Base-by-base conservation (phyloP, 345 rosid genomes). In the Gossypium turneri region DNA sequence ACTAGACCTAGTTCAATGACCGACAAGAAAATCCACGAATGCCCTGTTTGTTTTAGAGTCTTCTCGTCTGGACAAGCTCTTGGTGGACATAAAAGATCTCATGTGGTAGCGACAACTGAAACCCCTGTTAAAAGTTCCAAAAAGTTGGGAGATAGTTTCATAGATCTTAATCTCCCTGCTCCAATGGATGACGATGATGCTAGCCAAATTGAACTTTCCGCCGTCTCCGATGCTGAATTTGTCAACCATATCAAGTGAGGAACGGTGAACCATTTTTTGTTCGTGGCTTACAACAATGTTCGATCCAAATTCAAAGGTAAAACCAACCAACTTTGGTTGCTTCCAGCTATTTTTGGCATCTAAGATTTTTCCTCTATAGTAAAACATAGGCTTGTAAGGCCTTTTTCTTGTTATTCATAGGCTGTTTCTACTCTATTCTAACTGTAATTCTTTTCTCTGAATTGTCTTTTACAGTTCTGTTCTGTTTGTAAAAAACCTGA, bases 51-150 rank as follows among this genome's bases (percentile, higher is more conserved):
- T 84, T 75, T 83, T 3, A 85, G 93, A 81, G 94, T 90, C 24
- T 95, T 95, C 66, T 73, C 90, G 3, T 93, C 99, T 1, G 99
- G 99, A 38, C 99, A 95, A 88, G 99, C 99, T 1, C 88, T 95
- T 19, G 99, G 99, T 20, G 99, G 99, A 15, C 99, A 95, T 73
- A 95, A 95, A 71, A 85, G 99, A 85, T 89, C 99, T 61, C 99
- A 95, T 66, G 86, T 88, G n/a, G 76, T 87, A 20, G 76, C 75
- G 82, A 53, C 60, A 73, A 75, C 78, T 2, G 20, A 55, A 56
- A 41, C 74, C 66, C 76, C 86, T 58, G 81, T 80, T 27, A 78
- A 68, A 47, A 79, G 76, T 57, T 79, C 76, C 24, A 64, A 61
- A 2, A 80, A 65, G 80, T 75, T 70, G 2, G 88, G 81, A 66